Conservation (phyloP, 2,329 filamentous ascomycete genomes). For the Periconia digitata region DNA sequence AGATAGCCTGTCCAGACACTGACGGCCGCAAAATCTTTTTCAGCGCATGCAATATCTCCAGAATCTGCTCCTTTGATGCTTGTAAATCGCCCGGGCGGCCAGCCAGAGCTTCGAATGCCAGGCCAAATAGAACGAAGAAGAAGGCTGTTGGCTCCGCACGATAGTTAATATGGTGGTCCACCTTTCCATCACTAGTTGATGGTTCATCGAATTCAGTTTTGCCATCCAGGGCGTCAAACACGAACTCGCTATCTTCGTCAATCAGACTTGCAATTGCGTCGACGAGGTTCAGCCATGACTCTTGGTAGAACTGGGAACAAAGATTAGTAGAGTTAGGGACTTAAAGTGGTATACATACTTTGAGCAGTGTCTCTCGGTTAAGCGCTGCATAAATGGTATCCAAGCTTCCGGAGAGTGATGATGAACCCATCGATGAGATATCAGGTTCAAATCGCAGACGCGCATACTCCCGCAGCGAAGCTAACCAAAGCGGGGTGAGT, state of each 20-base stretch:
- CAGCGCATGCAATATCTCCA: slow-evolving; percentile 86
- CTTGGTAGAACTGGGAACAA: slow-evolving; percentile 76
- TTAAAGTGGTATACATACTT: slow-evolving; percentile 44
- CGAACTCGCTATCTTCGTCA: slow-evolving; percentile 95
- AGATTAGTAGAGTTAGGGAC: slow-evolving; percentile 8
- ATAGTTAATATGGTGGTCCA: slow-evolving; percentile 80
- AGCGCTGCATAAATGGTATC: slow-evolving; percentile 94
- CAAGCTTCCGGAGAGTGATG: slow-evolving; percentile 78
- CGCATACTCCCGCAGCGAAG: slow-evolving; percentile 90
- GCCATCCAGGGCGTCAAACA: slow-evolving; percentile 93
- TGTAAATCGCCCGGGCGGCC: slow-evolving; percentile 73
- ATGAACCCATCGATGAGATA: slow-evolving; percentile 84
- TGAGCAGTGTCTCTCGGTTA: slow-evolving; percentile 88
- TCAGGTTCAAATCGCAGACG: slow-evolving; percentile 93
- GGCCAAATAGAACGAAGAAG: slow-evolving; percentile 96
- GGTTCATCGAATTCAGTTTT: slow-evolving; percentile 55
- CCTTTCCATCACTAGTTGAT: slow-evolving; percentile 54
- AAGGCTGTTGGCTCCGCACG: slow-evolving; percentile 97
- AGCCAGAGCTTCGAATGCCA: slow-evolving; percentile 93
- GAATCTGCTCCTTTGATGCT: slow-evolving; percentile 73
- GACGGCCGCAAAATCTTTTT: slow-evolving; percentile 94
- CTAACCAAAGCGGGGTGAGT: slow-evolving; percentile 90
- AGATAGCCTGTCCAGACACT: slow-evolving; percentile 94
- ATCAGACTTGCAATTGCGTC: slow-evolving; percentile 97
- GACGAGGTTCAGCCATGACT: slow-evolving; percentile 93